A percentile compares a stretch with the other conserved stretches of the same genome.
Evolutionary conservation across 345 rosid genomes (phyloP).

Genomic region (Viola odorata): DNA sequence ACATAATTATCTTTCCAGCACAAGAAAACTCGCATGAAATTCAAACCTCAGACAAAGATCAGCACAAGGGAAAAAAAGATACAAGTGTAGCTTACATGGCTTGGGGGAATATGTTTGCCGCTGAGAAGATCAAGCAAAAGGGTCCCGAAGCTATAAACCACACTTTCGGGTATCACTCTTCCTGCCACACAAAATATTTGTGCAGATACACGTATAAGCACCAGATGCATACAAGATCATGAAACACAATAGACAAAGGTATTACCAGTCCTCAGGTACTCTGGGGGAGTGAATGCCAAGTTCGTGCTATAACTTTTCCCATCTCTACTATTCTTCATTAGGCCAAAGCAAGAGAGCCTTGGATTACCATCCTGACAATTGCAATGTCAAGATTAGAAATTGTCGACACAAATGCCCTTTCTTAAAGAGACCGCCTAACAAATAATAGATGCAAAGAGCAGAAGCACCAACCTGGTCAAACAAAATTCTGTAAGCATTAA

Average conservation of each 20-base stretch:
- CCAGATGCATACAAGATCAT: not conserved
- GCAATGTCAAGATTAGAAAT: not conserved
- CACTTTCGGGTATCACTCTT: constrained; percentile 84
- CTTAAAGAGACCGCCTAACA: not conserved
- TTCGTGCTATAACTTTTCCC: constrained; percentile 95
- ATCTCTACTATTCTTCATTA: constrained; percentile 91
- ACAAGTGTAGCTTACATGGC: constrained; percentile 52
- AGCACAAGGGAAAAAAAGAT: constrained; percentile 16
- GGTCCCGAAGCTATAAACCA: constrained; percentile 95
- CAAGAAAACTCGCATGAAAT: not conserved
- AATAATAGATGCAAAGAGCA: not conserved
- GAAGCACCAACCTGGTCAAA: constrained; percentile 63
- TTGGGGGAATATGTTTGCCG: constrained; percentile 97
- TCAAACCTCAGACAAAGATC: constrained; percentile 4
- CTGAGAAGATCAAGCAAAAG: constrained; percentile 91
- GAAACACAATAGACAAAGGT: not conserved
- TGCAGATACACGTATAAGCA: not conserved
- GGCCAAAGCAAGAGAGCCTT: constrained; percentile 82
- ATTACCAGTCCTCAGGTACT: constrained; percentile 78
- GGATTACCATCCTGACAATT: constrained; percentile 81
- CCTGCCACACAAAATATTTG: constrained; percentile 40
- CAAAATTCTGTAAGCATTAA: constrained; percentile 87
- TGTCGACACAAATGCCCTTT: too few species aligned
- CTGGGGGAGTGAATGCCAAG: constrained; percentile 96
- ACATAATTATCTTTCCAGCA: not conserved